Percentiles rank a stretch among this genome's conserved stretches.
Conservation (phyloP, 2,329 filamentous ascomycete species). For the Aspergillus sp. region DNA sequence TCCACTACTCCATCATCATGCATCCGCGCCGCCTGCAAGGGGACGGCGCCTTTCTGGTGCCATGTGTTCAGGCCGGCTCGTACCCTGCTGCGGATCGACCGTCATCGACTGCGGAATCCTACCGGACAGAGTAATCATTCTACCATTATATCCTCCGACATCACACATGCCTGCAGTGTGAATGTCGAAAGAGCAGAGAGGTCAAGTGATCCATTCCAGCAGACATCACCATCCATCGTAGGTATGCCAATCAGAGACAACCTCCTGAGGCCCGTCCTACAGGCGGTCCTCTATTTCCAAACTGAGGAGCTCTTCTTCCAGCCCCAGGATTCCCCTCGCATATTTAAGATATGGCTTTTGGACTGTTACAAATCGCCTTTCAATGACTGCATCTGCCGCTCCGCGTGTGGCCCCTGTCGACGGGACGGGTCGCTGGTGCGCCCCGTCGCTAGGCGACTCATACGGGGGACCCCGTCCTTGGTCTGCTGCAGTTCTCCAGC, state of each 20-base stretch:
- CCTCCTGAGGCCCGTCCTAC: neutral
- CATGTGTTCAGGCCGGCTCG: constrained; percentile 3
- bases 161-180: too few relatives aligned
- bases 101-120: neutral
- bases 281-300: constrained; percentile 52
- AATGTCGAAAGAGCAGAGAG: too few relatives aligned
- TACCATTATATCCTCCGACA: too few relatives aligned
- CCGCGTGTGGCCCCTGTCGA: constrained; percentile 6
- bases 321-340: constrained; percentile 72
- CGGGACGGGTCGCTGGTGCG: constrained; percentile 10
- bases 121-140: too few relatives aligned
- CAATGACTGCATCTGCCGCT: constrained; percentile 30
- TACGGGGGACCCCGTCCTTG: constrained; percentile 77
- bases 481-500: constrained; percentile 74
- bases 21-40: constrained; percentile 1
- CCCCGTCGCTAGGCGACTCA: constrained; percentile 29
- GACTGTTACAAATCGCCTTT: constrained; percentile 58
- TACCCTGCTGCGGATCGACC: neutral
- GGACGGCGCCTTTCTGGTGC: constrained; percentile 2
- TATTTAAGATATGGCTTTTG: constrained; percentile 65
- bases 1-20: neutral
- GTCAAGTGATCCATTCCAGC: too few relatives aligned
- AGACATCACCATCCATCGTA: too few relatives aligned
- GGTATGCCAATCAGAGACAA: neutral
- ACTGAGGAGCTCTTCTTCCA: constrained; percentile 71